These are phyloP conservation scores for Thermothelomyces thermophilus DNA, from an alignment of 2,329 filamentous ascomycete genomes.

Conservation along the genomic window DNA sequence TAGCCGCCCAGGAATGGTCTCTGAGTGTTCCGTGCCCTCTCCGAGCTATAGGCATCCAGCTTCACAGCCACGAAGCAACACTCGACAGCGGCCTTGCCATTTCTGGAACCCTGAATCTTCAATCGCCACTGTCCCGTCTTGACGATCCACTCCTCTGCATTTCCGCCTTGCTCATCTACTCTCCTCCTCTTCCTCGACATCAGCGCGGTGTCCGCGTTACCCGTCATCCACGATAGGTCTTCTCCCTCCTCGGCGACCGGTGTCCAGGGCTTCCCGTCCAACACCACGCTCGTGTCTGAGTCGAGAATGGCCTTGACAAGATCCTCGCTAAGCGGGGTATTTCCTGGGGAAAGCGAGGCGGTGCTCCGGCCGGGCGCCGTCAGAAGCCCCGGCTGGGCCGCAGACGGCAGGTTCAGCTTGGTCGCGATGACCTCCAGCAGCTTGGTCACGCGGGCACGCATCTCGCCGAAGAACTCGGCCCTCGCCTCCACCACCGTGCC, in stretches of 20 bases:
- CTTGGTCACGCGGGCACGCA: constrained; percentile 62
- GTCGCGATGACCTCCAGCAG: constrained; percentile 75
- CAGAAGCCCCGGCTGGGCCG: constrained; percentile 56
- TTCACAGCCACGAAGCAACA: constrained; percentile 70
- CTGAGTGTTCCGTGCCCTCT: constrained; percentile 58
- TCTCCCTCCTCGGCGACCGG: constrained; percentile 26
- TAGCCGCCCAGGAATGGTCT: constrained; percentile 52
- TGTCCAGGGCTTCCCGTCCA: constrained; percentile 50
- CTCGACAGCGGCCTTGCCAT: constrained; percentile 53
- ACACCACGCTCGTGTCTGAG: constrained; percentile 48
- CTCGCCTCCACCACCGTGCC: constrained; percentile 33
- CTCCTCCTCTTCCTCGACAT: constrained; percentile 43
- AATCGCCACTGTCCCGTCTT: constrained; percentile 66
- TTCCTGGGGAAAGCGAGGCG: constrained; percentile 59
- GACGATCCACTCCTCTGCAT: constrained; percentile 53
- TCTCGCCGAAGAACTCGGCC: constrained; percentile 68
- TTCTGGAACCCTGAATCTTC: constrained; percentile 50
- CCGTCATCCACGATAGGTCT: constrained; percentile 3
- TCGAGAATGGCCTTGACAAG: constrained; percentile 60
- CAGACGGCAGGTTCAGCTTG: constrained; percentile 64
- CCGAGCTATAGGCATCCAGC: constrained; percentile 62
- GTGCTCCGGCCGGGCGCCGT: constrained; percentile 57
- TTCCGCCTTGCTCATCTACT: constrained; percentile 30
- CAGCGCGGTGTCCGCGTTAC: background rate
- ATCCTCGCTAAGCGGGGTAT: constrained; percentile 64